These are phyloP conservation scores for Neurospora sp. DNA, from an alignment of 495 filamentous ascomycete genomes.

Conservation along the genomic window DNA sequence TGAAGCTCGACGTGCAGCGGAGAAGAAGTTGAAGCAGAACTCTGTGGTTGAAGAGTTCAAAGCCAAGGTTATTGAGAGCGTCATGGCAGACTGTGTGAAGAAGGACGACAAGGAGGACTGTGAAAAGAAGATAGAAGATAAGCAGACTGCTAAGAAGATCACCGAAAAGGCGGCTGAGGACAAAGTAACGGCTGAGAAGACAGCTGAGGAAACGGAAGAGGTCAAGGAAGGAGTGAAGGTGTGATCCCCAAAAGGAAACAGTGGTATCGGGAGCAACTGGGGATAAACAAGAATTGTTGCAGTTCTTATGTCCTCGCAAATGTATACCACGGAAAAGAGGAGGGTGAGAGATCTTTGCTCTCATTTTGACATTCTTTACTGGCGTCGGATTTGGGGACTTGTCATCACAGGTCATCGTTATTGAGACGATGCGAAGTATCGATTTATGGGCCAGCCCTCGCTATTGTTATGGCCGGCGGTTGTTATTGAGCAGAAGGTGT, in stretches of 20 bases:
- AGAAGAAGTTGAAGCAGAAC: neutral
- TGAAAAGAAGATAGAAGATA: constrained; percentile 7
- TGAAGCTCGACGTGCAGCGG: neutral
- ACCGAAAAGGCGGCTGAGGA: constrained; percentile 7
- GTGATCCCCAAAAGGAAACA: neutral
- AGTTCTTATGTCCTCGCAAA: neutral
- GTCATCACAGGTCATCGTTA: neutral
- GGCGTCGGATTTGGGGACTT: neutral
- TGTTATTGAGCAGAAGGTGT: neutral
- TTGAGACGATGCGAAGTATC: neutral
- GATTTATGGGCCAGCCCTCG: neutral
- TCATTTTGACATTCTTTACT: neutral
- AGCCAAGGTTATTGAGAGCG: constrained; percentile 1
- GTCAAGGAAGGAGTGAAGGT: neutral
- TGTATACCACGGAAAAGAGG: neutral
- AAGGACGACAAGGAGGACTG: neutral
- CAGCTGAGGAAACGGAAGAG: neutral
- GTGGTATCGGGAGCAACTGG: neutral
- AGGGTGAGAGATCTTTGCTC: neutral
- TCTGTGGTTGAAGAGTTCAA: neutral
- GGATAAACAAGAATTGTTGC: neutral
- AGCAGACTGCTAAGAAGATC: neutral
- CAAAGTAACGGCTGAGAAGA: neutral
- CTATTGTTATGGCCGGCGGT: neutral
- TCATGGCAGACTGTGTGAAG: neutral